Percentiles rank a stretch among this genome's conserved stretches.
Evolutionary conservation across 495 filamentous ascomycete genomes (phyloP).

Genomic region (Pseudevernia furfuracea): DNA sequence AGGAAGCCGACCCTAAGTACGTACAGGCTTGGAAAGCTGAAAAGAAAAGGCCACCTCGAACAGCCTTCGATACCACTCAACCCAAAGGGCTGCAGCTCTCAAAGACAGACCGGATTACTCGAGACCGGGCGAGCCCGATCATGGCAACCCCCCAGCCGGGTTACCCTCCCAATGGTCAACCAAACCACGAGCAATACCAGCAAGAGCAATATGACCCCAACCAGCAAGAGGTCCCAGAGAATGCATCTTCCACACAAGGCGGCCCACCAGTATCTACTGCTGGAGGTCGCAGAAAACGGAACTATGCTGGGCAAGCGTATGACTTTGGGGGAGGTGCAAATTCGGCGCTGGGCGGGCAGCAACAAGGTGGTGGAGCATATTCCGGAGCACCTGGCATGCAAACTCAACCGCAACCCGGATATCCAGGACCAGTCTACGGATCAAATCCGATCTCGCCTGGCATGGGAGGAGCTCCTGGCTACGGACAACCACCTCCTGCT

Average conservation of each 20-base stretch:
- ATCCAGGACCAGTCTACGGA: constrained; percentile 51
- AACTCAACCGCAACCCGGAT: constrained; percentile 35
- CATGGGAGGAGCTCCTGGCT: constrained; percentile 27
- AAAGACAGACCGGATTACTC: not conserved
- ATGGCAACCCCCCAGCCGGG: constrained; percentile 59
- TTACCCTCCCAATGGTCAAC: constrained; percentile 44
- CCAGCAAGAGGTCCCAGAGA: constrained; percentile 42
- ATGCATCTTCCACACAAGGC: constrained; percentile 34
- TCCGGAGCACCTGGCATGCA: constrained; percentile 36
- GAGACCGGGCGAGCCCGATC: not conserved
- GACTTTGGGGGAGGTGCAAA: constrained; percentile 89
- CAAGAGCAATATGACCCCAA: constrained; percentile 41
- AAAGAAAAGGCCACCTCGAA: not conserved
- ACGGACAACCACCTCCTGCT: constrained; percentile 28
- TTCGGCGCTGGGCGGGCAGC: constrained; percentile 57
- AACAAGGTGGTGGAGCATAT: constrained; percentile 44
- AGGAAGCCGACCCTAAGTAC: not conserved
- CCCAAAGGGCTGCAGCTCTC: not conserved
- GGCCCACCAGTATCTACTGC: constrained; percentile 31
- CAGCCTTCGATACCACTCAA: not conserved
- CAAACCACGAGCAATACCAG: constrained; percentile 36
- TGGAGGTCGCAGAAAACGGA: constrained; percentile 75
- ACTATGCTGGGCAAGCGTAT: constrained; percentile 89
- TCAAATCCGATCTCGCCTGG: constrained; percentile 36
- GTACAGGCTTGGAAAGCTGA: not conserved